Percentiles rank a stretch among this genome's conserved stretches.
Evolutionary conservation across 176 grass and related monocot genomes (phyloP).

Genomic region (Phoenix dactylifera): DNA sequence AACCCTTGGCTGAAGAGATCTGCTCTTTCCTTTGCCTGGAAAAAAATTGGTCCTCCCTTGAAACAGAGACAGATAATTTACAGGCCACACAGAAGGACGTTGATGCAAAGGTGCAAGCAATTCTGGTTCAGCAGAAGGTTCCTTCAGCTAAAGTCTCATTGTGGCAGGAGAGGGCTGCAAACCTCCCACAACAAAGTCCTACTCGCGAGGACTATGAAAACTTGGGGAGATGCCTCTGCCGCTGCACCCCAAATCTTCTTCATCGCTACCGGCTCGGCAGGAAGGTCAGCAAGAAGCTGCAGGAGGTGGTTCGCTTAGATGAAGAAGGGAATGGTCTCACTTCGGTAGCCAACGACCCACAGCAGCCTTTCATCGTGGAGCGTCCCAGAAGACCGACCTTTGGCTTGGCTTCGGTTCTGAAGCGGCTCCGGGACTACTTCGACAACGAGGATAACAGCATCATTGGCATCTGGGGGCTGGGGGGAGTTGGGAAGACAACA

Average conservation of each 20-base stretch:
- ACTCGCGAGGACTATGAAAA: slow-evolving; percentile 17
- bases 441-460: slow-evolving; percentile 29
- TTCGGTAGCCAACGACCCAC: slow-evolving; percentile 22
- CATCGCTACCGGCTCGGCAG: slow-evolving; percentile 25
- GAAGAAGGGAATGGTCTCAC: slow-evolving; percentile 20
- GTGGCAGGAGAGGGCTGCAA: slow-evolving; percentile 23
- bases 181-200: background rate
- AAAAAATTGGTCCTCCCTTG: slow-evolving; percentile 11
- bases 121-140: slow-evolving; percentile 19
- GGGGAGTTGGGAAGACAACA: slow-evolving; percentile 68
- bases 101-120: no score
- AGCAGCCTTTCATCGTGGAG: slow-evolving; percentile 8
- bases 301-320: slow-evolving; percentile 22
- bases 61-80: slow-evolving; percentile 14
- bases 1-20: slow-evolving; percentile 13
- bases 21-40: slow-evolving; percentile 26
- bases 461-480: slow-evolving; percentile 57
- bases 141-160: slow-evolving; percentile 1
- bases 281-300: slow-evolving; percentile 21
- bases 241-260: slow-evolving; percentile 30
- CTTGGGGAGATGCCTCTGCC: slow-evolving; percentile 16
- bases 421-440: slow-evolving; percentile 19
- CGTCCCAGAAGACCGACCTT: slow-evolving; percentile 18
- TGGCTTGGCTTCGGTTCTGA: slow-evolving; percentile 38
- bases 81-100: slow-evolving; percentile 4